phyloP scores from a whole-genome alignment of 2,329 filamentous ascomycete species.

The Pseudocercospora eumusae region DNA sequence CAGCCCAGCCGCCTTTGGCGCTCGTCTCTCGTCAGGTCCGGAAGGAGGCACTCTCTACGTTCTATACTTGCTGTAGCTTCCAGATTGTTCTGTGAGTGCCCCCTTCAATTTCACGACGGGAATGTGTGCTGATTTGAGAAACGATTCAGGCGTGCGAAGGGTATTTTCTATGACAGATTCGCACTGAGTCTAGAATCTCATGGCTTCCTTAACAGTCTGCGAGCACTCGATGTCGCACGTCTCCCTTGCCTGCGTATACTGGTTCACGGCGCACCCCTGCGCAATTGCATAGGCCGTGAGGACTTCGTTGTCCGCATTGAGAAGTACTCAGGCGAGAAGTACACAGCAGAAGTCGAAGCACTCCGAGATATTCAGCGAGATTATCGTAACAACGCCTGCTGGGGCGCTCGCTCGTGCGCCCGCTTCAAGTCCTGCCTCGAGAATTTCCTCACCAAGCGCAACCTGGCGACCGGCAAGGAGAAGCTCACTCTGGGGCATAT shows the following conservation, averaged over 20 bases:
- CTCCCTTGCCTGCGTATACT: not conserved
- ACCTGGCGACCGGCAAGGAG: not conserved
- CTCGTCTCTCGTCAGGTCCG: not conserved
- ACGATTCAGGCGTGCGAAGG: not conserved
- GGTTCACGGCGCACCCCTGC: not conserved
- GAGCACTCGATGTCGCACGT: not conserved
- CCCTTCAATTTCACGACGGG: not conserved
- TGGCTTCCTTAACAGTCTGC: not conserved
- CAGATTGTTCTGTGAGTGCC: not conserved
- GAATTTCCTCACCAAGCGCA: not conserved
- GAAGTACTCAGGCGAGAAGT: not conserved
- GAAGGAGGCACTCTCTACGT: not conserved
- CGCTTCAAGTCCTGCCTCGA: not conserved
- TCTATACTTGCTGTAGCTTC: not conserved
- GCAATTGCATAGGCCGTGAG: not conserved
- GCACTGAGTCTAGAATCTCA: not conserved
- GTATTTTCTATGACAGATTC: not conserved
- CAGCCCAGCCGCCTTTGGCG: constrained; percentile 3
- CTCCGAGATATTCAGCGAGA: no score
- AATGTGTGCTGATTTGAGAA: not conserved
- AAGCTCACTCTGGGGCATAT: not conserved
- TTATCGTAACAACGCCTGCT: no score
- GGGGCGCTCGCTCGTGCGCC: not conserved
- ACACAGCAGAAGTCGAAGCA: not conserved
- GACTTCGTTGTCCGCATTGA: not conserved